Evolutionary conservation across 192 early-diverging fungal species (phyloP).

Genomic region (Linderina pennispora): DNA sequence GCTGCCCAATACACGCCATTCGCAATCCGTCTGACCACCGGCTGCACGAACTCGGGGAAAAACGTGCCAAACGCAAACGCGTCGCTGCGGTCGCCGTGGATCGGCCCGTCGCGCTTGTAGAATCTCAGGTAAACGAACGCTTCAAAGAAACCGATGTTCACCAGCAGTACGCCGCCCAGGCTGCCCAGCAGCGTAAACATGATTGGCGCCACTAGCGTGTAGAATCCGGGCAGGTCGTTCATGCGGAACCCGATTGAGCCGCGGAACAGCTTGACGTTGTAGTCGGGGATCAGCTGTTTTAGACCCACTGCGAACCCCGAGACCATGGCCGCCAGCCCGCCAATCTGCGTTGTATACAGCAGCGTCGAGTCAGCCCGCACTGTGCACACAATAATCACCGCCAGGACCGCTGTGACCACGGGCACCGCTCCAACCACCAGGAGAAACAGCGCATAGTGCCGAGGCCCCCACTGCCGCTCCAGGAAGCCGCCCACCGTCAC

Average conservation of each 20-base stretch:
- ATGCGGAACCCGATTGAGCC: slow-evolving; percentile 61
- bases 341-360: slow-evolving; percentile 35
- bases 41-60: slow-evolving; percentile 66
- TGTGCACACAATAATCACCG: slow-evolving; percentile 6
- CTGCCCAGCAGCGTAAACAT: slow-evolving; percentile 20
- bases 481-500: slow-evolving; percentile 64
- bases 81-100: slow-evolving; percentile 82
- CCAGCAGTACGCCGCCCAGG: slow-evolving; percentile 54
- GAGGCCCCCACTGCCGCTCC: slow-evolving; percentile 77
- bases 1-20: slow-evolving; percentile 15
- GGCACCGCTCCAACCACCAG: slow-evolving; percentile 41
- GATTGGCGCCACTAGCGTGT: slow-evolving; percentile 37
- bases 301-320: slow-evolving; percentile 78
- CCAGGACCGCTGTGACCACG: slow-evolving; percentile 38
- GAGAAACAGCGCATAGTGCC: slow-evolving; percentile 67
- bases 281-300: slow-evolving; percentile 87
- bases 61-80: slow-evolving; percentile 87
- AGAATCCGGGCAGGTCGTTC: slow-evolving; percentile 31
- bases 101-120: slow-evolving; percentile 71
- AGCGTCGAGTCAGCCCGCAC: slow-evolving; percentile 5
- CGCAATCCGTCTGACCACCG: slow-evolving; percentile 17
- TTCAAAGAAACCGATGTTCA: slow-evolving; percentile 64
- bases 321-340: slow-evolving; percentile 68
- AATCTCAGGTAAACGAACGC: slow-evolving; percentile 84
- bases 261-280: slow-evolving; percentile 60